Base-by-base conservation (phyloP, 2,329 filamentous ascomycete genomes). In the Amphichorda felina region DNA sequence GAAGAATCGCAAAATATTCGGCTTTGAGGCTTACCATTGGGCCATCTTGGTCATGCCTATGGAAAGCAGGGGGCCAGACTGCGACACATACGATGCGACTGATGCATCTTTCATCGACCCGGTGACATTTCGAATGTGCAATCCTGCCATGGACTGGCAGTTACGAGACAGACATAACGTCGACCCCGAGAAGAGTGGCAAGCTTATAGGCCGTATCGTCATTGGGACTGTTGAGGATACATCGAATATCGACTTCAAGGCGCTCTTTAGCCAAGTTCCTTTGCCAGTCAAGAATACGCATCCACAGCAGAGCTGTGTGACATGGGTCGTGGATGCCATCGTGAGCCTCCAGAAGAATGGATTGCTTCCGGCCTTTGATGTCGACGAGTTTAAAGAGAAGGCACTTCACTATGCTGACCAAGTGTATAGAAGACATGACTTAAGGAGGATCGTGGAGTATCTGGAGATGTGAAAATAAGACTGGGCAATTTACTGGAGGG, bases 241-340 rank as follows among this genome's bases (percentile, higher is more conserved):
- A 1, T 43, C 47, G 2, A 37, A 14, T 3, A 33, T 36, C n/a
- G 22, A 16, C 4, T 5, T 29, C 26, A 29, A 29, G 15, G 9
- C 22, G 31, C 5, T 56, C 7, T 50, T 56, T 15, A 33, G 26
- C 1, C 19, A 9, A 8, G 35, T 57, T 22, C 48, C 44, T 13
- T 33, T 53, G 3, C 54, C 54, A 1, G 38, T 45, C 1, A 57
- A 53, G 39, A 50, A 56, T 16, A 51, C 38, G 13, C 31, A 56
- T 33, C 54, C 52, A 0, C 54, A 56, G 29, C 50, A 57, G 40
- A 55, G 51, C 38, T 55, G 53, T n/a, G 52, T 56, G 33, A 51
- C 51, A 10, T 56, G 54, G 53, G 40, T 34, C n/a, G 34, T 42
- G 16, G 37, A 47, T 39, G 52, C 52, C 2, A 45, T 57, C 7